These are phyloP conservation scores for Linum lewisii DNA, from an alignment of 345 rosid species.

Conservation along the genomic window DNA sequence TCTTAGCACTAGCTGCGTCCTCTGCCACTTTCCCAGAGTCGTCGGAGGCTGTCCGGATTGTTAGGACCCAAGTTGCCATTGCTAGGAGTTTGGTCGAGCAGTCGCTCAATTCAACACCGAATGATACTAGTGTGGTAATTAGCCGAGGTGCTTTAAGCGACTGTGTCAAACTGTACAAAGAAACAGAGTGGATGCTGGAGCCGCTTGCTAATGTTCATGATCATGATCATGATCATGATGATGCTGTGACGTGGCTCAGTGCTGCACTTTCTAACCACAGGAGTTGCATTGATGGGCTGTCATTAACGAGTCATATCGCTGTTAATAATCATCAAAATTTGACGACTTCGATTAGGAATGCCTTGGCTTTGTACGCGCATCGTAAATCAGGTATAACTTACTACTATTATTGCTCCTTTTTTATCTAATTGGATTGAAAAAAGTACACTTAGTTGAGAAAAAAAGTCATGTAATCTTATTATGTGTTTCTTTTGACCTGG, in stretches of 20 bases:
- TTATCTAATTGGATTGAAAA: not conserved
- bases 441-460: too few species aligned
- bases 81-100: not conserved
- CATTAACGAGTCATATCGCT: too few species aligned
- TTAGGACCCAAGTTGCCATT: not conserved
- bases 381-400: conserved; percentile 17
- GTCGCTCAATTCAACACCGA: not conserved
- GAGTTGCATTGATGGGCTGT: not conserved
- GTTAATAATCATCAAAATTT: conserved; percentile 17
- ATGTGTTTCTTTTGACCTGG: too few species aligned
- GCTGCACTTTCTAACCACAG: not conserved
- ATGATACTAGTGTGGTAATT: too few species aligned
- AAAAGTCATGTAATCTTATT: too few species aligned
- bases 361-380: conserved; percentile 31
- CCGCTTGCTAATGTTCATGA: not conserved
- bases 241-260: not conserved
- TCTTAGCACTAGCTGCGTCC: not conserved
- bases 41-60: not conserved
- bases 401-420: not conserved
- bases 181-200: not conserved
- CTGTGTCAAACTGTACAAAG: not conserved
- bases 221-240: not conserved
- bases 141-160: not conserved
- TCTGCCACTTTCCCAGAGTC: not conserved
- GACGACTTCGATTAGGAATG: conserved; percentile 29